Percentiles rank a stretch among this genome's conserved stretches.
Evolutionary conservation across 352 stramenopile genomes (phyloP).

Genomic region (Elongisporangium anandrum): DNA sequence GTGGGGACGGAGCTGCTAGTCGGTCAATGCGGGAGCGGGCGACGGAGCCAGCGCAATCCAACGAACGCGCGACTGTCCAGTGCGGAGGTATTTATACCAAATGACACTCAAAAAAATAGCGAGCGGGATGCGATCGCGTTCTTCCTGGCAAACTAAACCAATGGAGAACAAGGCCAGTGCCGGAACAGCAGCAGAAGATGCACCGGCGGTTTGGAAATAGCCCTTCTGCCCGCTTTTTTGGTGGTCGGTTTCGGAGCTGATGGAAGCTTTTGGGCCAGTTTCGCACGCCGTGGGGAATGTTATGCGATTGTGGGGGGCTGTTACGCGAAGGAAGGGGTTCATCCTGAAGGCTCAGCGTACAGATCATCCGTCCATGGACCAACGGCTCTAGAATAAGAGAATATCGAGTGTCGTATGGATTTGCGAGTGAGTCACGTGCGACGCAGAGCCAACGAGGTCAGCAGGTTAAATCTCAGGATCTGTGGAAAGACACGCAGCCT

Average conservation of each 20-base stretch:
- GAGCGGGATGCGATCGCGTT: background rate
- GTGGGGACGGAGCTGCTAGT: slow-evolving; percentile 13
- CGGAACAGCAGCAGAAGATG: background rate
- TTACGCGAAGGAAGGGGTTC: slow-evolving; percentile 17
- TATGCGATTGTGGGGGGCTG: slow-evolving; percentile 4
- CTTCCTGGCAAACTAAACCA: background rate
- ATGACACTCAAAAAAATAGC: background rate
- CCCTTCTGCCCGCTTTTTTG: background rate
- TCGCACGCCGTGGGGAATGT: slow-evolving; percentile 17
- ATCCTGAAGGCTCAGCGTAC: slow-evolving; percentile 11
- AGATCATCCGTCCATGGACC: background rate
- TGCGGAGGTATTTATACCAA: background rate
- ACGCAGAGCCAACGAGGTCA: background rate
- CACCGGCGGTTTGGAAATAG: background rate
- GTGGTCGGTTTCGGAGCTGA: background rate
- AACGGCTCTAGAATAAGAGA: background rate
- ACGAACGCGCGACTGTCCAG: background rate
- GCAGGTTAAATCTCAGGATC: background rate
- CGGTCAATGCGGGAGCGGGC: background rate
- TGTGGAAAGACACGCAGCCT: background rate
- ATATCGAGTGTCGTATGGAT: background rate
- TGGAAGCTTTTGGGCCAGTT: slow-evolving; percentile 19
- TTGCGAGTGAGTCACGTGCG: background rate
- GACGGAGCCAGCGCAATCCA: background rate
- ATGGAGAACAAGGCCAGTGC: background rate